phyloP scores from a whole-genome alignment of 257 asterid genomes.

The Penstemon eatonii region DNA sequence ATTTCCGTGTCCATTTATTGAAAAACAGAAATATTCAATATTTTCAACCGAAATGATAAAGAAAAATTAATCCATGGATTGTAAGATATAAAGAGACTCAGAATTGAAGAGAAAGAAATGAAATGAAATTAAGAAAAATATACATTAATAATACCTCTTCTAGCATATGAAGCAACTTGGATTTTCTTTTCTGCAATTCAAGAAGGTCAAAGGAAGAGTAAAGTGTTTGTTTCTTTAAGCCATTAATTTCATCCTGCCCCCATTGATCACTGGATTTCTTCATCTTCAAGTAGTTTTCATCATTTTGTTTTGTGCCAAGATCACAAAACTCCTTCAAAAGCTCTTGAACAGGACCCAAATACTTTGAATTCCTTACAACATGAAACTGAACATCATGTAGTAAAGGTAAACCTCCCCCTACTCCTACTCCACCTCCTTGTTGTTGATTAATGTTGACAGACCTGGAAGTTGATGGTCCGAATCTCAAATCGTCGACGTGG shows the following conservation, averaged over 20 bases:
- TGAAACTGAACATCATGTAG: slow-evolving; percentile 26
- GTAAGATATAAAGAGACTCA: slow-evolving; percentile 34
- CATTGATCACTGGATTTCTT: slow-evolving; percentile 33
- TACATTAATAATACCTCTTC: slow-evolving; percentile 54
- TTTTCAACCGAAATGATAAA: too few relatives aligned
- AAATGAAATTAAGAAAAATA: neutral
- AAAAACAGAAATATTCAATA: too few relatives aligned
- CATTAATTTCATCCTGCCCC: slow-evolving; percentile 48
- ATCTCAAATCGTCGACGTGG: slow-evolving; percentile 35
- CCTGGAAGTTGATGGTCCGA: slow-evolving; percentile 60
- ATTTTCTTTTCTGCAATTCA: slow-evolving; percentile 73
- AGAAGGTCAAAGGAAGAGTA: slow-evolving; percentile 58
- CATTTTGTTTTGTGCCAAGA: slow-evolving; percentile 46
- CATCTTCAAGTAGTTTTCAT: slow-evolving; percentile 25
- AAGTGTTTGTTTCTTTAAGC: slow-evolving; percentile 47
- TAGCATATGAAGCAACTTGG: slow-evolving; percentile 76
- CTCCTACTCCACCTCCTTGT: neutral
- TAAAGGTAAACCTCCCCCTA: too few relatives aligned
- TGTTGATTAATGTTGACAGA: slow-evolving; percentile 38
- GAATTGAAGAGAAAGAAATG: slow-evolving; percentile 29
- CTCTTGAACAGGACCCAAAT: slow-evolving; percentile 66
- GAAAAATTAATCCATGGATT: slow-evolving; percentile 8
- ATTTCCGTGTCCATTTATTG: too few relatives aligned
- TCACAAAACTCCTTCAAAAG: slow-evolving; percentile 75
- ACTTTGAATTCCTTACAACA: slow-evolving; percentile 45